Conservation (phyloP, 768 basidiomycete genomes). For the Dendrothele bispora region DNA sequence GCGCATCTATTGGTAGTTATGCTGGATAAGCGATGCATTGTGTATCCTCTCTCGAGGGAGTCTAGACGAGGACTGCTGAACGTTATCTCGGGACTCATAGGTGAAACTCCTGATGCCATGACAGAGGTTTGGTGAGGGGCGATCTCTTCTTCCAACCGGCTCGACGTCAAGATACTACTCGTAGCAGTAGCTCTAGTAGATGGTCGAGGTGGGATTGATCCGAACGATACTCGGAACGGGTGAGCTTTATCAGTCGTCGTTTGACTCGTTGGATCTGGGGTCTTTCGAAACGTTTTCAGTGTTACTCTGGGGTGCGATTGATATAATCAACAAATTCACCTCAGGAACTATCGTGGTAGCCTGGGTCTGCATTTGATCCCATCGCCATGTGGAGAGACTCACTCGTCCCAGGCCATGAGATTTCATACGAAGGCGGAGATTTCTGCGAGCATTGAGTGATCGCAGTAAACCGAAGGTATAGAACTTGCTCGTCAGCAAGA, state of each 20-base stretch:
- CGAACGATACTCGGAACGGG: no score
- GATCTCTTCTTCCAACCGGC: neutral
- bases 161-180: neutral
- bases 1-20: no score
- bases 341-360: neutral
- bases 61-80: neutral
- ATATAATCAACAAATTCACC: neutral
- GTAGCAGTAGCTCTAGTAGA: neutral
- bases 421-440: slow-evolving; percentile 3
- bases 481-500: slow-evolving; percentile 50
- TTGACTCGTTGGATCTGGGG: no score
- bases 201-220: neutral
- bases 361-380: neutral
- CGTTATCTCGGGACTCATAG: neutral
- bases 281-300: no score
- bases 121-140: no score
- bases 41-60: neutral
- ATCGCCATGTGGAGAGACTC: slow-evolving; percentile 1
- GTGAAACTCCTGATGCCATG: neutral
- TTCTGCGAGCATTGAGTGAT: slow-evolving; percentile 20
- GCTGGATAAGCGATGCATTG: no score
- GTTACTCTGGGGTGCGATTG: no score
- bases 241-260: no score
- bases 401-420: slow-evolving; percentile 6
- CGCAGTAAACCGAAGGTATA: slow-evolving; percentile 39